Evolutionary conservation across 2,329 filamentous ascomycete species (phyloP), one percentile per base, ranked within the genome.

Genomic region (Gnomoniopsis sp.): DNA sequence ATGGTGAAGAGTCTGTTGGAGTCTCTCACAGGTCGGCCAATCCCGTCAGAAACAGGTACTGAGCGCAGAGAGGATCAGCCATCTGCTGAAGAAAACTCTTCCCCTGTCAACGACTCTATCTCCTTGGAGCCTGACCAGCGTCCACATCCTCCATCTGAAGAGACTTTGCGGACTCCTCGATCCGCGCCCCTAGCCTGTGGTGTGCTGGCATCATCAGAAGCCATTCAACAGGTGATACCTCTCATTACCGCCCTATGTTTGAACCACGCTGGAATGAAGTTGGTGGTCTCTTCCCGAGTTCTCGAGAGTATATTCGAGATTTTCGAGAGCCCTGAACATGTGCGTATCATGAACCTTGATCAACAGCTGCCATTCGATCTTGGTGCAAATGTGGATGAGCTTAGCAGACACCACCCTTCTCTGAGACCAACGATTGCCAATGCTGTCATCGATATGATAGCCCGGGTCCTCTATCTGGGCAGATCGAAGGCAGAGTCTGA

Each of bases 231-330:
- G 58, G 87, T 99, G 3, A 93, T 95, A 0, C 86, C 88, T 59
- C 92, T 93, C 2, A 89, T 99, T 66, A 93, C 93, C 62, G 93
- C 95, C 6, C 96, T 99, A 55, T 99, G 91, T 65, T 77, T 99
- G 57, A 97, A 97, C 66, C 88, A 90, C 62, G 80, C 85, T 30
- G 95, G 95, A 10, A 89, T 97, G 79, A 89, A 89, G 67, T 82
- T 97, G 69, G 96, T 99, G 67, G 87, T 91, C 58, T 83, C 86
- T 0, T 97, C 93, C 0, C 82, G 86, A 59, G 93, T 91, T 1
- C 80, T 99, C 48, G 88, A 93, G 58, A 90, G 86, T 65, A 98
- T 93, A 70, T 89, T 99, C 64, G 91, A 97, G 70, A 91, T 98
- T n/a, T 99, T 99, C 65, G 91, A 97, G 72, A 98, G 91, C 65